These are phyloP conservation scores for Diplodia seriata DNA, from an alignment of 2,329 filamentous ascomycete genomes.

Conservation along the genomic window DNA sequence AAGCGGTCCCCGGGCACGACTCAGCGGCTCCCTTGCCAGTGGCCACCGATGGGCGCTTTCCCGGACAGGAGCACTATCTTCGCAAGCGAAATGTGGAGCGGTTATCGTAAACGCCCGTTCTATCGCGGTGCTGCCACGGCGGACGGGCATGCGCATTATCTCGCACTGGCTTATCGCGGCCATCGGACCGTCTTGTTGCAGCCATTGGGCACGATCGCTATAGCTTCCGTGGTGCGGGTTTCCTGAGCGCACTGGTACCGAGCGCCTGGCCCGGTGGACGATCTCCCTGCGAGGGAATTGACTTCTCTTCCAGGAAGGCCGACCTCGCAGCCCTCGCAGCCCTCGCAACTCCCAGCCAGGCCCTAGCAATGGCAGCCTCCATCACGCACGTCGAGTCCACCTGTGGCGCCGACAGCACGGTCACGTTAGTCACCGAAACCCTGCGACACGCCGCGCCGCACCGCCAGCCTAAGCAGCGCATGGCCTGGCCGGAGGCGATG, in stretches of 20 bases:
- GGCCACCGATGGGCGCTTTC: constrained; percentile 7
- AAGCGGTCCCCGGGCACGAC: constrained; percentile 18
- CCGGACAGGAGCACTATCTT: constrained; percentile 29
- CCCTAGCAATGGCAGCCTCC: constrained; percentile 26
- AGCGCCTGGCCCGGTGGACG: constrained; percentile 18
- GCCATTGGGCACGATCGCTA: constrained; percentile 29
- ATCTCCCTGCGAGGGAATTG: constrained; percentile 32
- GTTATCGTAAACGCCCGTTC: constrained; percentile 12
- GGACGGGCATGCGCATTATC: constrained; percentile 31
- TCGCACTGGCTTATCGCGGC: constrained; percentile 31
- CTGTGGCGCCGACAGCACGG: constrained; percentile 2
- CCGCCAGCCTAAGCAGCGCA: constrained; percentile 18
- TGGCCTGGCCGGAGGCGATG: constrained; percentile 12
- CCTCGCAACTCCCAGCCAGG: constrained; percentile 27
- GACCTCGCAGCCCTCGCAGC: constrained; percentile 25
- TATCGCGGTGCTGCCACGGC: constrained; percentile 28
- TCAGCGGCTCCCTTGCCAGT: constrained; percentile 25
- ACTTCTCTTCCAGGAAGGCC: constrained; percentile 34
- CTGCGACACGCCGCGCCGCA: constrained; percentile 21
- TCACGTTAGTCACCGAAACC: constrained; percentile 31
- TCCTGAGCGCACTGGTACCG: constrained; percentile 26
- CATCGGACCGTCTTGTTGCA: constrained; percentile 28
- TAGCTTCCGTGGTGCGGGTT: constrained; percentile 32
- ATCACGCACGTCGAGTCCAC: constrained; percentile 20
- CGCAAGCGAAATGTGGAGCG: constrained; percentile 29